These are phyloP conservation scores for Ganoderma multipileum DNA, from an alignment of 1,284 basidiomycete genomes.

Conservation along the genomic window DNA sequence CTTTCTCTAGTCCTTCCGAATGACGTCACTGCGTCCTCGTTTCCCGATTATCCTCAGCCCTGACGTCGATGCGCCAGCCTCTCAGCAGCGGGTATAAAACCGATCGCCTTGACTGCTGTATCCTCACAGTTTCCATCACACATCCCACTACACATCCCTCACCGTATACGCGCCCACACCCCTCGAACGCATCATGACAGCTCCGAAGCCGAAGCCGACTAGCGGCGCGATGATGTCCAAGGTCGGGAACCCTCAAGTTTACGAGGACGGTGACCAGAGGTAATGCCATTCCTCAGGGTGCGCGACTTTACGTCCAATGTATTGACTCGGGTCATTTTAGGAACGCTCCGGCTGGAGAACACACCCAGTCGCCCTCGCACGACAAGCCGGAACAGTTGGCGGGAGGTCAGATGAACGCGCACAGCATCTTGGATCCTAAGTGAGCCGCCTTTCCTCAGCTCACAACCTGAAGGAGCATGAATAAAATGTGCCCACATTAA, in stretches of 20 bases:
- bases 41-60: neutral
- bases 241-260: conserved; percentile 34
- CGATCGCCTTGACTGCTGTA: neutral
- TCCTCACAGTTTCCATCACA: neutral
- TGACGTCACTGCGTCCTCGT: conserved; percentile 26
- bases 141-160: neutral
- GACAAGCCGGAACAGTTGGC: conserved; percentile 11
- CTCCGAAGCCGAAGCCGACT: neutral
- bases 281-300: neutral
- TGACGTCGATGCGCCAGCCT: conserved; percentile 25
- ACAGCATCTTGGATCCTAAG: conserved; percentile 34
- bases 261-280: conserved; percentile 35
- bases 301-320: too few relatives aligned
- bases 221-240: conserved; percentile 35
- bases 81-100: conserved; percentile 8
- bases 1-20: neutral
- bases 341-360: conserved; percentile 5
- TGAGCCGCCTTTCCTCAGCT: conserved; percentile 9
- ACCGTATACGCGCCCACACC: neutral
- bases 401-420: conserved; percentile 30
- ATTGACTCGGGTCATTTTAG: neutral
- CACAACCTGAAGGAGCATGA: too few relatives aligned
- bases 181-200: conserved; percentile 12
- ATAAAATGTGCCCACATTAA: neutral
- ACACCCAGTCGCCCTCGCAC: neutral